Evolutionary conservation across 2,329 filamentous ascomycete genomes (phyloP).

Genomic region (Epichloe brachyelytri): DNA sequence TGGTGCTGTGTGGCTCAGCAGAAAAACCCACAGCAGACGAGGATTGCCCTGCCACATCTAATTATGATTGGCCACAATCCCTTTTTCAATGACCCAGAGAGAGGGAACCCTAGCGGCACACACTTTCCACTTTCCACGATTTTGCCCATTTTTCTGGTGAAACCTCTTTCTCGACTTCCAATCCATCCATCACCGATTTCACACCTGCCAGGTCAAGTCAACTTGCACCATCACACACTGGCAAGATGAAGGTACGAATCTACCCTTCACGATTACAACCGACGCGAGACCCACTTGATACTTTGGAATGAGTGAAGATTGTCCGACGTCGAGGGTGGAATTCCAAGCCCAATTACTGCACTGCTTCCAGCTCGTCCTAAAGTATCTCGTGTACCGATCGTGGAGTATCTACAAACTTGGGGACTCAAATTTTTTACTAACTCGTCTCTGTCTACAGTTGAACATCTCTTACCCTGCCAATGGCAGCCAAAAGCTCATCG

Average conservation of each 20-base stretch:
- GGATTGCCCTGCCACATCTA: neutral
- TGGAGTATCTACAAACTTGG: neutral
- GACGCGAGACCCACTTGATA: neutral
- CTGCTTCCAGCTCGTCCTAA: neutral
- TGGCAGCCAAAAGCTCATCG: conserved; percentile 98
- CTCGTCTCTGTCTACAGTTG: conserved; percentile 29
- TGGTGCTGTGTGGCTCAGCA: neutral
- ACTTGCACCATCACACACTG: conserved; percentile 32
- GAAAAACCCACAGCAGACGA: neutral
- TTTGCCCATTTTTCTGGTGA: conserved; percentile 23
- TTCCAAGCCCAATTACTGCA: neutral
- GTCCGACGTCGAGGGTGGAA: neutral
- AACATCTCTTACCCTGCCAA: conserved; percentile 87
- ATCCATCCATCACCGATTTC: conserved; percentile 22
- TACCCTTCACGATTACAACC: neutral
- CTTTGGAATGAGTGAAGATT: neutral
- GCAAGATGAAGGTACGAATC: conserved; percentile 34
- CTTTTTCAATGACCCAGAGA: conserved; percentile 5
- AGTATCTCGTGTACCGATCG: neutral
- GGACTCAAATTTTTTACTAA: conserved; percentile 16
- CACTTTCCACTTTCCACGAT: conserved; percentile 29
- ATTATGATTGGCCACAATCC: conserved; percentile 20
- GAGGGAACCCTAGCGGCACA: conserved; percentile 29
- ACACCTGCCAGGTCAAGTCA: conserved; percentile 28
- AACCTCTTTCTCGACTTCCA: conserved; percentile 1